Evolutionary conservation across 805 yeast genomes (phyloP).

Genomic region (Debaryomyces tyrocola): DNA sequence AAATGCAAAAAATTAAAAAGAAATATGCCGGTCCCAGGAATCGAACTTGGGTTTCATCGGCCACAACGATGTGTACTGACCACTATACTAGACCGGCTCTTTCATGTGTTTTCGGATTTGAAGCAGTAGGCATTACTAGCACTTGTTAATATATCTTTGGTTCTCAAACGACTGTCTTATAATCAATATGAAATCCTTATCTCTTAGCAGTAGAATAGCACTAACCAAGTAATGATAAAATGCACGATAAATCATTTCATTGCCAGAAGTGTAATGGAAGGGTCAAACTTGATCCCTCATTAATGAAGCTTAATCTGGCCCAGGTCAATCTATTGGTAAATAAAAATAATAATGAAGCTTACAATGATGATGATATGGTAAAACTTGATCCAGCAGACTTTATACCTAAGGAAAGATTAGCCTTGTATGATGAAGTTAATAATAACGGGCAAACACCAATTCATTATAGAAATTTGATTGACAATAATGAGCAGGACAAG

Average conservation of each 20-base stretch:
- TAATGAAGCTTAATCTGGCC: slow-evolving; percentile 51
- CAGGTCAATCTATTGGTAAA: slow-evolving; percentile 54
- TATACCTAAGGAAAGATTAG: slow-evolving; percentile 40
- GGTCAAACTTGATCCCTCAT: slow-evolving; percentile 53
- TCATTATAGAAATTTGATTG: slow-evolving; percentile 28
- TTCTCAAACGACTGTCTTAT: neutral
- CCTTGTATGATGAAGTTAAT: slow-evolving; percentile 32
- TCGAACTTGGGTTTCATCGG: slow-evolving; percentile 52
- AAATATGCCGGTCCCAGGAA: slow-evolving; percentile 49
- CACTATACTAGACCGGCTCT: slow-evolving; percentile 50
- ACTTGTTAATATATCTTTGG: neutral
- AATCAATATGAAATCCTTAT: neutral
- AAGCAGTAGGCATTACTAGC: neutral
- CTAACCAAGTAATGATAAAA: neutral
- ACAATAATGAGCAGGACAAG: slow-evolving; percentile 19
- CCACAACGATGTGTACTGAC: slow-evolving; percentile 52
- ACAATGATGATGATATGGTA: neutral
- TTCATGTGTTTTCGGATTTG: neutral
- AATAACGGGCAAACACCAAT: slow-evolving; percentile 21
- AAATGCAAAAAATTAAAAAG: slow-evolving; percentile 8
- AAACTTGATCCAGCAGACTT: slow-evolving; percentile 27
- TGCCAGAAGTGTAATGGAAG: slow-evolving; percentile 70
- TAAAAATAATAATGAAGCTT: slow-evolving; percentile 11
- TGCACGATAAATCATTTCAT: slow-evolving; percentile 14
- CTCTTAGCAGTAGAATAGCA: neutral